Percentiles rank a stretch among this genome's conserved stretches.
These are phyloP conservation scores for Neofusicoccum cordaticola DNA, from an alignment of 2,329 filamentous ascomycete species.

Conservation along the genomic window DNA sequence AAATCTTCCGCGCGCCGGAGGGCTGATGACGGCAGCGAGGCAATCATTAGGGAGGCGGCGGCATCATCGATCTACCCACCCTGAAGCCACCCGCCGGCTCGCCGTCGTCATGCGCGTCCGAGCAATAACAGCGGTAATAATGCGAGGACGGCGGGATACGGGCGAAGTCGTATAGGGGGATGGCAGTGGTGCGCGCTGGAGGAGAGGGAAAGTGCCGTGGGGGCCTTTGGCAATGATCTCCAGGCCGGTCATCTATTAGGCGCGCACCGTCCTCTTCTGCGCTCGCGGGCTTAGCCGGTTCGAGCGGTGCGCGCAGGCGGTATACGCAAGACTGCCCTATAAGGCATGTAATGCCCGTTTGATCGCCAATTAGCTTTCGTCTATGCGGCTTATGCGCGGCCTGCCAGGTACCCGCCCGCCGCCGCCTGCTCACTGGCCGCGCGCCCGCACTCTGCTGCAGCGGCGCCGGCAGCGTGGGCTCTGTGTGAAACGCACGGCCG, in stretches of 20 bases:
- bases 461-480: neutral
- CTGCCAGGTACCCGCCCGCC: constrained; percentile 11
- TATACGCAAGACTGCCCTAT: constrained; percentile 2
- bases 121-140: constrained; percentile 7
- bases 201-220: constrained; percentile 6
- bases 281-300: neutral
- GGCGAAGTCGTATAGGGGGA: neutral
- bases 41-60: neutral
- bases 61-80: constrained; percentile 3
- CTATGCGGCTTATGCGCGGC: constrained; percentile 6
- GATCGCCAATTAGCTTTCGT: constrained; percentile 9
- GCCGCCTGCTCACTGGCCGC: neutral
- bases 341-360: constrained; percentile 9
- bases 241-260: constrained; percentile 10
- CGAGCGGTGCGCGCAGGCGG: neutral
- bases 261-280: constrained; percentile 1
- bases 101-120: constrained; percentile 4
- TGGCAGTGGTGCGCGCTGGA: neutral
- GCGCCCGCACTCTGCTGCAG: neutral
- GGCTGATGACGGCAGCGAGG: constrained; percentile 1
- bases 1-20: neutral
- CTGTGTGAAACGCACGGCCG: neutral
- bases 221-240: constrained; percentile 4
- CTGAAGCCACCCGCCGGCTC: neutral
- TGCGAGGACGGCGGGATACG: neutral